Conservation (phyloP, 1,284 basidiomycete genomes). For the Apiotrichum siamense region DNA sequence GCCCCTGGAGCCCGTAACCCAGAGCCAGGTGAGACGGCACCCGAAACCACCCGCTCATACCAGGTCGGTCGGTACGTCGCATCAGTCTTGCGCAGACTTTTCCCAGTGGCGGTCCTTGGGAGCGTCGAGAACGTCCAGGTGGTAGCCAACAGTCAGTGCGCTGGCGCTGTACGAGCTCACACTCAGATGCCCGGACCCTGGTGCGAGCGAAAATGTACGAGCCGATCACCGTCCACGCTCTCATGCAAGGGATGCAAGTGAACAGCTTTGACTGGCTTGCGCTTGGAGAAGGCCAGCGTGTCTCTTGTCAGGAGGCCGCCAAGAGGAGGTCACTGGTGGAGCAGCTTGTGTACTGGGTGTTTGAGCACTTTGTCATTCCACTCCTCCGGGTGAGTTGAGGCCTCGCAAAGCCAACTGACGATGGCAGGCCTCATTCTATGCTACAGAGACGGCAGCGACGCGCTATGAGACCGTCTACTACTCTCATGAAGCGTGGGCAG, state of each 20-base stretch:
- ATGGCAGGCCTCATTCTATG: slow-evolving; percentile 82
- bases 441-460: slow-evolving; percentile 84
- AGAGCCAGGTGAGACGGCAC: slow-evolving; percentile 48
- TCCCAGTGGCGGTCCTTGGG: slow-evolving; percentile 76
- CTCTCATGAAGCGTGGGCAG: slow-evolving; percentile 88
- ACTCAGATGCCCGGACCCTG: slow-evolving; percentile 63
- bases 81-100: slow-evolving; percentile 60
- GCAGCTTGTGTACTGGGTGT: slow-evolving; percentile 88
- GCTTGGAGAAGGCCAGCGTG: slow-evolving; percentile 16
- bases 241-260: slow-evolving; percentile 70
- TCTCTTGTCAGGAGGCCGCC: slow-evolving; percentile 60
- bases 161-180: slow-evolving; percentile 2
- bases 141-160: slow-evolving; percentile 56
- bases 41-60: background rate
- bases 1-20: slow-evolving; percentile 2
- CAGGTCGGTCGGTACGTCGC: slow-evolving; percentile 68
- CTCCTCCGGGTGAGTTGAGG: slow-evolving; percentile 61
- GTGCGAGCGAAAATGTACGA: slow-evolving; percentile 74
- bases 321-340: slow-evolving; percentile 72
- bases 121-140: slow-evolving; percentile 61
- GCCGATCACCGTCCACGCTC: slow-evolving; percentile 67
- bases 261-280: slow-evolving; percentile 77
- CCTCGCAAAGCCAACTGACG: background rate
- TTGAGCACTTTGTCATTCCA: slow-evolving; percentile 75
- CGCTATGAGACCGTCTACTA: slow-evolving; percentile 87